Percentiles rank a stretch among this genome's conserved stretches.
Conservation (phyloP, 768 basidiomycete genomes). For the Pleurotus ostreatus region DNA sequence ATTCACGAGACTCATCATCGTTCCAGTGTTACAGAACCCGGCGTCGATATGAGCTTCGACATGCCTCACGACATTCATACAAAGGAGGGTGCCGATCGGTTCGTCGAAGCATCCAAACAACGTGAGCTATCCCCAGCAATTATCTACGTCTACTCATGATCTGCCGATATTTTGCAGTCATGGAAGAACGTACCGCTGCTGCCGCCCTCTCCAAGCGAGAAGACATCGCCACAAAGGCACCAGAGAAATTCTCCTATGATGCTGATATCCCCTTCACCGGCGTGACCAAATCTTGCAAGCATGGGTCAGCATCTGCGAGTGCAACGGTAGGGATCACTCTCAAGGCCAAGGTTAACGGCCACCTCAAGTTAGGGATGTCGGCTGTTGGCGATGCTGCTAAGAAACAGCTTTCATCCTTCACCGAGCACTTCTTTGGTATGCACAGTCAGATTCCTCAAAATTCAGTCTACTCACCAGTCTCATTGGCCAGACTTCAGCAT, state of each 20-base stretch:
- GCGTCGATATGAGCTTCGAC: constrained; percentile 8
- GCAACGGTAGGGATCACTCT: neutral
- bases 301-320: neutral
- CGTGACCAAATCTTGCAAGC: neutral
- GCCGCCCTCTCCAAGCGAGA: too few relatives aligned
- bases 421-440: neutral
- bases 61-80: constrained; percentile 3
- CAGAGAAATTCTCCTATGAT: too few relatives aligned
- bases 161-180: neutral
- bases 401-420: neutral
- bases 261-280: neutral
- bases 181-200: neutral
- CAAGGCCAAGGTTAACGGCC: neutral
- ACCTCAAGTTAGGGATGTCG: neutral
- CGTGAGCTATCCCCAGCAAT: neutral
- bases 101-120: neutral
- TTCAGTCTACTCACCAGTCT: too few relatives aligned
- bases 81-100: neutral
- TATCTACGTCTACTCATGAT: too few relatives aligned
- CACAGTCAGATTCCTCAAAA: too few relatives aligned
- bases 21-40: neutral
- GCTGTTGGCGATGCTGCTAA: constrained; percentile 2
- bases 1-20: neutral
- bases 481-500: neutral
- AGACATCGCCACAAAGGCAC: too few relatives aligned